A percentile compares a stretch with the other conserved stretches of the same genome.
Evolutionary conservation across 768 basidiomycete species (phyloP).

Genomic region (Tricholoma sp.): DNA sequence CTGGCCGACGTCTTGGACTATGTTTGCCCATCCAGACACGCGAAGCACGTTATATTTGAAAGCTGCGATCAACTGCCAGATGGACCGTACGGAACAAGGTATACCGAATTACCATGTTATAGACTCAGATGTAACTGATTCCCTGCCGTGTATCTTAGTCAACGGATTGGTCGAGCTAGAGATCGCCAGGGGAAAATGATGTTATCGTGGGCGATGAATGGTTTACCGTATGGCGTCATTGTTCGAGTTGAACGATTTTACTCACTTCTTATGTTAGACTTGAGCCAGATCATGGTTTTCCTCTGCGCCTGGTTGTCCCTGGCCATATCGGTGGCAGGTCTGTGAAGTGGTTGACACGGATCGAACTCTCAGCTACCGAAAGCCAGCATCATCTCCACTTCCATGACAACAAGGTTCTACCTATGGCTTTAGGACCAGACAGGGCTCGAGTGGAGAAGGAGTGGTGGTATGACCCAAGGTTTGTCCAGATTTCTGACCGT

Average conservation of each 20-base stretch:
- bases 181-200: slow-evolving; percentile 47
- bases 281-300: slow-evolving; percentile 62
- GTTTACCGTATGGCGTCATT: slow-evolving; percentile 25
- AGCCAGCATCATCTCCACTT: slow-evolving; percentile 46
- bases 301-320: slow-evolving; percentile 58
- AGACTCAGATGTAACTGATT: background rate
- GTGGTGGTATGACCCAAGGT: slow-evolving; percentile 52
- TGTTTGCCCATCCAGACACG: slow-evolving; percentile 28
- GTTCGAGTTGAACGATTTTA: background rate
- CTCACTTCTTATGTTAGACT: slow-evolving; percentile 17
- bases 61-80: slow-evolving; percentile 53
- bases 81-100: slow-evolving; percentile 51
- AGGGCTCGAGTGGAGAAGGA: slow-evolving; percentile 43
- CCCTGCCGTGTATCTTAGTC: background rate
- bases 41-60: slow-evolving; percentile 56
- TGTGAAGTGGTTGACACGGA: slow-evolving; percentile 50
- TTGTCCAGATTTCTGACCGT: slow-evolving; percentile 10
- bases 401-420: slow-evolving; percentile 60
- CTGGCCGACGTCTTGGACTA: slow-evolving; percentile 48
- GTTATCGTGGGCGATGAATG: slow-evolving; percentile 55
- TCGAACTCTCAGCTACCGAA: slow-evolving; percentile 46
- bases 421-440: slow-evolving; percentile 45
- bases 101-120: background rate
- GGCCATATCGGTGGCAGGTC: slow-evolving; percentile 57
- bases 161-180: background rate